Percentiles rank a stretch among this genome's conserved stretches.
phyloP scores from a whole-genome alignment of 805 yeast species.

The Schwanniomyces yamadae region DNA sequence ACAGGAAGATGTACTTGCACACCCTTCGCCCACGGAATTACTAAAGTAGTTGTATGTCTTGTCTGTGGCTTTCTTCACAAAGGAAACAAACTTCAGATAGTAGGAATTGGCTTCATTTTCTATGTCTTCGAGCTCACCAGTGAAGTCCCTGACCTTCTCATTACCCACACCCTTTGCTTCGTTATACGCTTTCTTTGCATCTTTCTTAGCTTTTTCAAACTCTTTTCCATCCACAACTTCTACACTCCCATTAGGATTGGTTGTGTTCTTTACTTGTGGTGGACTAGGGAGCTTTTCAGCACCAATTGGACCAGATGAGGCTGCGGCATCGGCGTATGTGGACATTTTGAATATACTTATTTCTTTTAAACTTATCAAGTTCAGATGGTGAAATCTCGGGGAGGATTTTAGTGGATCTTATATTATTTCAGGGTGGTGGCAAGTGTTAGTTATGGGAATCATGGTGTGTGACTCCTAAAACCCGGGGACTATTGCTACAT shows the following conservation, averaged over 20 bases:
- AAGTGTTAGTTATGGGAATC: too few species aligned
- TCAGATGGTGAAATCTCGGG: too few species aligned
- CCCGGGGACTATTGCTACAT: constrained; percentile 1
- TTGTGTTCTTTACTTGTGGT: constrained; percentile 18
- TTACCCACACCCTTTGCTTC: constrained; percentile 11
- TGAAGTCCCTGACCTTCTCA: constrained; percentile 11
- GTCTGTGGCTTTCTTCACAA: constrained; percentile 10
- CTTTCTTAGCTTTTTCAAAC: constrained; percentile 20
- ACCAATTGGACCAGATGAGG: constrained; percentile 36
- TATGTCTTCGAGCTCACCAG: constrained; percentile 17
- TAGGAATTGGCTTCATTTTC: constrained; percentile 24
- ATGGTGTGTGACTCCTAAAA: constrained; percentile 2
- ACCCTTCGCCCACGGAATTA: constrained; percentile 12
- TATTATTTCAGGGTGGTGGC: too few species aligned
- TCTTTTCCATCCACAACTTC: constrained; percentile 21
- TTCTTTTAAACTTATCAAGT: too few species aligned
- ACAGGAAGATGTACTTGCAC: constrained; percentile 11
- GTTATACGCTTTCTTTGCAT: constrained; percentile 16
- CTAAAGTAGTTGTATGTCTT: constrained; percentile 8
- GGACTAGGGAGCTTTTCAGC: constrained; percentile 32
- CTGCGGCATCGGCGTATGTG: constrained; percentile 44
- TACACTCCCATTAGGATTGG: constrained; percentile 23
- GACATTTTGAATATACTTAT: constrained; percentile 10
- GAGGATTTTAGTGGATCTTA: too few species aligned
- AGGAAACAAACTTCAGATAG: constrained; percentile 17